A percentile compares a stretch with the other conserved stretches of the same genome.
Evolutionary conservation across 352 stramenopile species (phyloP).

Genomic region (Pythium dissimile): DNA sequence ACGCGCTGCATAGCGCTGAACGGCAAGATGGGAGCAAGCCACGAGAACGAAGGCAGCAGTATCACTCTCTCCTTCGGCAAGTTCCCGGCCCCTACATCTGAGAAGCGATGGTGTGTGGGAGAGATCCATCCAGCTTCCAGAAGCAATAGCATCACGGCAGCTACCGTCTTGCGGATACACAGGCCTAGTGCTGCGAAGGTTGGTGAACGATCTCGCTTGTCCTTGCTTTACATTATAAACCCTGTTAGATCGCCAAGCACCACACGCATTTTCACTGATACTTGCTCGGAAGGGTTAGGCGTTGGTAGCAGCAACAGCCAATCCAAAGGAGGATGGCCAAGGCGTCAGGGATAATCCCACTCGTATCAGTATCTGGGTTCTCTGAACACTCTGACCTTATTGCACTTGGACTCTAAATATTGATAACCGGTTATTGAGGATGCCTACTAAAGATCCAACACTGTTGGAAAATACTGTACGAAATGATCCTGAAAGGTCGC

Average conservation of each 20-base stretch:
- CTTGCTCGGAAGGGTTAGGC: neutral
- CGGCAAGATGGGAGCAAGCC: too few species aligned
- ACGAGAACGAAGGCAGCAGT: too few species aligned
- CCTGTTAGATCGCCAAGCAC: too few species aligned
- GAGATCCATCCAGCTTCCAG: too few species aligned
- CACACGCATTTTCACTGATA: neutral
- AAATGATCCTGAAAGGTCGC: neutral
- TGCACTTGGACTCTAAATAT: neutral
- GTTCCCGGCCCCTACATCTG: too few species aligned
- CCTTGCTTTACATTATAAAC: neutral
- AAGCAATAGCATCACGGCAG: too few species aligned
- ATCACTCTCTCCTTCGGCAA: too few species aligned
- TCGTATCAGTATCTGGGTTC: constrained; percentile 5
- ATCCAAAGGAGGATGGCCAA: neutral
- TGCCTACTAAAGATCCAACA: neutral
- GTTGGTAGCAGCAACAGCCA: neutral
- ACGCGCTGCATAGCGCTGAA: too few species aligned
- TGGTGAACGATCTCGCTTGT: neutral
- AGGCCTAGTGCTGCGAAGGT: neutral
- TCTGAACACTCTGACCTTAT: neutral
- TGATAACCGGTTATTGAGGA: neutral
- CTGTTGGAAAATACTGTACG: neutral
- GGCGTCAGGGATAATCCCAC: neutral
- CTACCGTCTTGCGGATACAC: too few species aligned
- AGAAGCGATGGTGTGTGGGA: too few species aligned